Base-by-base conservation (phyloP, 2,329 filamentous ascomycete species). In the Corynespora cassiicola region DNA sequence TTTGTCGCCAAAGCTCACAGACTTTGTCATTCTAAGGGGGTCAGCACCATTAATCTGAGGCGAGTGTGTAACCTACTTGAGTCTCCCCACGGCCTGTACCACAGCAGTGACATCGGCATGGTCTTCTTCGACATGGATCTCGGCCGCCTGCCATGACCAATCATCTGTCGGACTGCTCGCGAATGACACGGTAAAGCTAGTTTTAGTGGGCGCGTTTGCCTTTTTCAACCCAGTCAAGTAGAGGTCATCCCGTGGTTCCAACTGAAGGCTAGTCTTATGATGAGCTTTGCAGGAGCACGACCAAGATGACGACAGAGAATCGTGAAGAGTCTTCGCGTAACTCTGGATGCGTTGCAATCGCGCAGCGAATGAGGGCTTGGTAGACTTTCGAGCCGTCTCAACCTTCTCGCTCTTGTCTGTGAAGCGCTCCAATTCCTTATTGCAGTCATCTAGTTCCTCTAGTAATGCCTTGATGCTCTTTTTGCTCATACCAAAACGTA, bases 351-450 rank as follows among this genome's bases (percentile, higher is more conserved):
- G 58, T 27, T 66, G 64, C 20, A 69, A 35, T 6, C 56, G 54
- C 18, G 42, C 52, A 8, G 61, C 62, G 30, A 66, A 64, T 0
- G 63, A 64, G 8, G 64, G 64, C 34, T 68, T 68, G 3, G 53
- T 54, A 5, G 52, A 40, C 36, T 61, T 67, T 15, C 64, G 58
- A 34, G 55, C 58, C 1, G 58, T 63, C 23, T 69, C 64, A 4
- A 69, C 58, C 45, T 59, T 68, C 35, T 68, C 65, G 15, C 60
- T 66, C 30, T 62, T 61, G 19, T 68, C 60, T 1, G 65, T 67
- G 24, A 68, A 68, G 10, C 66, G 56, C 34, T 69, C 66, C 4
- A 69, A 52, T 32, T 68, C 63, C 22, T 65, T 66, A 33, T 68
- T 68, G 52, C 65, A 69, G 2, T 66, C 62, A 22, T 66, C 58